Evolutionary conservation across 345 rosid species (phyloP).

Genomic region (Punica granatum): DNA sequence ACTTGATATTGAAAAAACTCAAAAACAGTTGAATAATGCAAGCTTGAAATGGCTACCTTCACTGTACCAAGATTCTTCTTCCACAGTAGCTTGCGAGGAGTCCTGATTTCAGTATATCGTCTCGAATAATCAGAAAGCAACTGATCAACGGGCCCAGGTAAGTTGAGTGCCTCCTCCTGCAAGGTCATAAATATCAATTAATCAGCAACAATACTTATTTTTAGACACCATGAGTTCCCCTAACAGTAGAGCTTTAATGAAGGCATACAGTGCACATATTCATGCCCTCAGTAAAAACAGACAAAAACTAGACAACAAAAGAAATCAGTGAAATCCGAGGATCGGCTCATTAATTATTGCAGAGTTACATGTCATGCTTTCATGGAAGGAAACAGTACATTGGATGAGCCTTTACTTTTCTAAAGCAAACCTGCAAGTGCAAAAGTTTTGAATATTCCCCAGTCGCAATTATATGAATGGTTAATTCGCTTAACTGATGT

Average conservation of each 20-base stretch:
- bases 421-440: background rate
- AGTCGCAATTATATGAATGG: background rate
- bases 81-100: conserved; percentile 94
- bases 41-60: conserved; percentile 39
- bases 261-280: background rate
- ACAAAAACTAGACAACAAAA: background rate
- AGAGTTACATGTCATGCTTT: background rate
- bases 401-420: background rate
- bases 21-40: background rate
- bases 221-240: background rate
- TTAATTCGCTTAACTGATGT: background rate
- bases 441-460: background rate
- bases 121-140: conserved; percentile 75
- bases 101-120: conserved; percentile 74
- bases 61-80: conserved; percentile 95
- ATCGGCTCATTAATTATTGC: background rate
- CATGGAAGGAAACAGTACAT: background rate
- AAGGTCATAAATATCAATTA: conserved; percentile 13
- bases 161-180: conserved; percentile 77
- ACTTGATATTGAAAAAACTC: background rate
- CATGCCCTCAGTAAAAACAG: background rate
- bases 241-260: background rate
- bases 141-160: conserved; percentile 68
- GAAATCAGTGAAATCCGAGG: background rate
- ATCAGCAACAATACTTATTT: conserved; percentile 1